Percentiles rank a stretch among this genome's conserved stretches.
phyloP scores from a whole-genome alignment of 441 rosid species.

The Manihot esculenta region DNA sequence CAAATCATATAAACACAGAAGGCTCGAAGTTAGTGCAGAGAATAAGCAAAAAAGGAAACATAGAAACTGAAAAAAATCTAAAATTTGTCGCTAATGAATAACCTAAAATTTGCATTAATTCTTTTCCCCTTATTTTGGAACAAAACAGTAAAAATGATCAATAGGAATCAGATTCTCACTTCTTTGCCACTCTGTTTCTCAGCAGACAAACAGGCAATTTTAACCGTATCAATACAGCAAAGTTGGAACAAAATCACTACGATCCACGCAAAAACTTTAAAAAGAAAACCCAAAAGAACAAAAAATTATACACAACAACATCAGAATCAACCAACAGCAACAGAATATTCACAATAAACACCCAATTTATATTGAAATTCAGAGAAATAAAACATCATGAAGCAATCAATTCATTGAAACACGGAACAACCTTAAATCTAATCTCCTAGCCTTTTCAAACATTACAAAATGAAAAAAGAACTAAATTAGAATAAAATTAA shows the following conservation, averaged over 20 bases:
- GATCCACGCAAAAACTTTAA: not conserved
- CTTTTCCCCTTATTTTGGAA: not conserved
- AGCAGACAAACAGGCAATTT: not conserved
- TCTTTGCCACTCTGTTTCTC: not conserved
- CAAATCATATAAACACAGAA: not conserved
- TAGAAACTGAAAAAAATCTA: not conserved
- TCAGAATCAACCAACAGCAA: not conserved
- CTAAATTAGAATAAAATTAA: too few species aligned
- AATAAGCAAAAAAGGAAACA: not conserved
- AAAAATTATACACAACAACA: not conserved
- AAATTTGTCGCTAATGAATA: not conserved
- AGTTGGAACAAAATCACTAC: not conserved
- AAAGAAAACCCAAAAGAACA: too few species aligned
- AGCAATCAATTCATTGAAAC: not conserved
- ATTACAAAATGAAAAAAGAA: not conserved
- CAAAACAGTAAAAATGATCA: too few species aligned
- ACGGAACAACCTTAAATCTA: not conserved
- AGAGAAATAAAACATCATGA: not conserved
- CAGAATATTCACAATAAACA: not conserved
- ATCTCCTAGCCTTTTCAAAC: not conserved
- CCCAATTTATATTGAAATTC: not conserved
- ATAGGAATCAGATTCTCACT: not conserved
- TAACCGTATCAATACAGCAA: not conserved
- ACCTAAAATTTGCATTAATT: not conserved
- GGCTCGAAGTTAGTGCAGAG: not conserved